Base-by-base conservation (phyloP, 164 flowering plant genomes). In the Vitis amurensis region DNA sequence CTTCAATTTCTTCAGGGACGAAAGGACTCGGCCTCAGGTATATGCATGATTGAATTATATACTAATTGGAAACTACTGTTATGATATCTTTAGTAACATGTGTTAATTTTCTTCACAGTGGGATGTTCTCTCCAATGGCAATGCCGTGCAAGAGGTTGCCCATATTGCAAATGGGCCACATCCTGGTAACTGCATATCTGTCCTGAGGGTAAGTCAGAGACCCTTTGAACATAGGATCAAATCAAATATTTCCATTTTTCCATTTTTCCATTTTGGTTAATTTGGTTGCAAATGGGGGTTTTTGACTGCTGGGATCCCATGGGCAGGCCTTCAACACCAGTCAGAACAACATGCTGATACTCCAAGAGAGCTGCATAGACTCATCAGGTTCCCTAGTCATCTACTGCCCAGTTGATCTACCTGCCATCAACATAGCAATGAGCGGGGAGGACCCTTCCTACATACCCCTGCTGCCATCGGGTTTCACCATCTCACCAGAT, bases 281-380 rank as follows among this genome's bases (percentile, higher is more conserved):
- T 50, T 4, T 55, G 17, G 11, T 37, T 59, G 15, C 1, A 29
- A 44, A 27, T 15, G 4, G 13, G 11, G 15, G 29, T 55, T 52
- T 63, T 57, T 15, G 15, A 1, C 8, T 14, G 13, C 29, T 44
- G 16, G 17, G 7, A 19, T 63, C 15, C 47, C 9, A 29, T 69
- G 17, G 48, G 9, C 74, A 91, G 95, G 93, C 89, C 27, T 75
- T 71, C 69, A 87, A 83, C 75, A 68, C 87, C 0, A 85, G 79
- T 73, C 91, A 90, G 74, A 93, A 87, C 86, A 89, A 88, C 80
- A 87, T 88, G 94, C 75, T 93, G 64, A 82, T 93, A 50, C 94
- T 93, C 6, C 98, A 93, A 77, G 98, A 93, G 77, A 86, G 93
- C 78, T 89, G 89, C 80, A 79, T 78, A 29, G 98, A 91, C 67